These are phyloP conservation scores for Quaeritorhiza haematococci DNA, from an alignment of 371 early-diverging fungal species.

Conservation along the genomic window DNA sequence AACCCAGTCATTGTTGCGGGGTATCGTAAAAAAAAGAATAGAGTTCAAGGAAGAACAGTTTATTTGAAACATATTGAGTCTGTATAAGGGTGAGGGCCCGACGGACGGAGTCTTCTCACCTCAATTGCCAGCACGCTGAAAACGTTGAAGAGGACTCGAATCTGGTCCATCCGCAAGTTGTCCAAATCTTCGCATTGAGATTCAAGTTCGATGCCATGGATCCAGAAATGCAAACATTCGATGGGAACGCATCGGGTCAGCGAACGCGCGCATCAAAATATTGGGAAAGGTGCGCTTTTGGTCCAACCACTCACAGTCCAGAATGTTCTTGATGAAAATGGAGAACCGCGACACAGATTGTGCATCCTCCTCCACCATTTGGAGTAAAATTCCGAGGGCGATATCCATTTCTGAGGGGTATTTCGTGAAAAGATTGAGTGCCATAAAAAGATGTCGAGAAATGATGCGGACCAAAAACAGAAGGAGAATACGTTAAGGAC, in stretches of 20 bases:
- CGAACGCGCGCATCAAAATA: background rate
- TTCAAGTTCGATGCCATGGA: too few species aligned
- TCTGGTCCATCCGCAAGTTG: slow-evolving; percentile 58
- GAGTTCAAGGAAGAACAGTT: too few species aligned
- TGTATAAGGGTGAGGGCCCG: background rate
- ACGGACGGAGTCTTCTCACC: slow-evolving; percentile 25
- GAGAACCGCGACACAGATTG: slow-evolving; percentile 51
- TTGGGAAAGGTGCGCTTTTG: background rate
- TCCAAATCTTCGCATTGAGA: slow-evolving; percentile 57
- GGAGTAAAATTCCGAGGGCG: slow-evolving; percentile 53
- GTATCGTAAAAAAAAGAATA: too few species aligned
- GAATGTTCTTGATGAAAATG: slow-evolving; percentile 70
- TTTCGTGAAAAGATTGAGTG: slow-evolving; percentile 11
- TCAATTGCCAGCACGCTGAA: slow-evolving; percentile 63
- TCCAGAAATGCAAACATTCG: too few species aligned
- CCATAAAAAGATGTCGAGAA: too few species aligned
- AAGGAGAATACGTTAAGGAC: too few species aligned
- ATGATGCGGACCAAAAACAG: too few species aligned
- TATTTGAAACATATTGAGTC: background rate
- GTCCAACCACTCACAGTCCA: slow-evolving; percentile 60
- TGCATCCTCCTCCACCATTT: slow-evolving; percentile 49
- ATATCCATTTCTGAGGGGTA: slow-evolving; percentile 58
- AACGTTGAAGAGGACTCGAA: slow-evolving; percentile 63
- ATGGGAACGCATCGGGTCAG: too few species aligned
- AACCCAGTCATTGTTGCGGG: too few species aligned